Base-by-base conservation (phyloP, 768 basidiomycete genomes). In the Cystofilobasidium ferigula region DNA sequence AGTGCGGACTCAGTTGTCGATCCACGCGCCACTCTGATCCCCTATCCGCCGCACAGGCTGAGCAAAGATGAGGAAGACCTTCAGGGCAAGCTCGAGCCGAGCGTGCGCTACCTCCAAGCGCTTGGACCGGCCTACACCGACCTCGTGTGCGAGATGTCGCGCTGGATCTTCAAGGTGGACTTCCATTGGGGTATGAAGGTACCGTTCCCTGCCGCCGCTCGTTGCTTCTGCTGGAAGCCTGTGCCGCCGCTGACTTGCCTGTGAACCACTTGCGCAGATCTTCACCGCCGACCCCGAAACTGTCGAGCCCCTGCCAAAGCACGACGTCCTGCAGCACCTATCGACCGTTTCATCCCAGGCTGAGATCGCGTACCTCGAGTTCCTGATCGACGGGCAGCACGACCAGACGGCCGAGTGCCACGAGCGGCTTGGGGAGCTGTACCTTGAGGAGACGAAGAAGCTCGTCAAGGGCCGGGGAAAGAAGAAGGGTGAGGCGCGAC, bases 41-140 rank as follows among this genome's bases (percentile, higher is more conserved):
- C 36, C 16, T 48, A 16, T 22, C 22, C 59, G 26, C 28, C 28
- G 40, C 45, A n/a, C 68, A 97, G 94, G 64, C 78, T 93, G 66
- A 85, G 89, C 69, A 84, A 85, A 69, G 83, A 86, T 53, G 88
- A 89, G 71, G 81, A 80, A 0, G 89, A 91, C 71, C 76, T 81
- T 65, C 82, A 84, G 58, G 91, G 92, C 69, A 88, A 88, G 74
- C 80, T 94, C 22, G 78, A 78, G 26, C 91, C 91, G 1, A 90
- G 90, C 0, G 85, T 98, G 53, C 81, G 81, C 20, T 99, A 99
- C 73, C 80, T 99, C 12, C 92, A 90, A 74, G 89, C 92, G 72
- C 80, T 98, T 7, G 89, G 92, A 0, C 84, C 86, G 2, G 84
- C 87, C 70, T 82, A 97, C 71, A 71, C 93, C 48, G 79, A 85